Evolutionary conservation across 768 basidiomycete genomes (phyloP).

Genomic region (Holtermannia corniformis): DNA sequence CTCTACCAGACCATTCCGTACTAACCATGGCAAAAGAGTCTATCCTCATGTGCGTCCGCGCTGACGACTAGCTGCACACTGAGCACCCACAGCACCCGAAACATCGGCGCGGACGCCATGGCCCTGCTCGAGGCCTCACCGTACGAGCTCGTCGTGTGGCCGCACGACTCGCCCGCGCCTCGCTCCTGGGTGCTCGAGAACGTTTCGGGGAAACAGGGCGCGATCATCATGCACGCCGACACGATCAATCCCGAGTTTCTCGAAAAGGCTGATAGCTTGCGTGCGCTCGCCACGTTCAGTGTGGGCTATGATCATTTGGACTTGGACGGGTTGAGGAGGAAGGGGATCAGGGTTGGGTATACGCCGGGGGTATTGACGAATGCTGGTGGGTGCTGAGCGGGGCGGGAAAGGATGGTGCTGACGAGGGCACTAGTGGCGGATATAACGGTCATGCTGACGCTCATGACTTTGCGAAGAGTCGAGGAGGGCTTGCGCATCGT

Average conservation of each 20-base stretch:
- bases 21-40: background rate
- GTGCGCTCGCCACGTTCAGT: constrained; percentile 77
- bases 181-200: constrained; percentile 67
- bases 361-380: constrained; percentile 91
- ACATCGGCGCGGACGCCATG: constrained; percentile 32
- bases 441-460: constrained; percentile 72
- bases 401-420: too few species aligned
- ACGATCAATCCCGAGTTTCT: constrained; percentile 52
- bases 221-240: constrained; percentile 58
- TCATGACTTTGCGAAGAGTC: constrained; percentile 85
- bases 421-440: constrained; percentile 68
- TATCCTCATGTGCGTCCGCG: background rate
- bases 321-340: constrained; percentile 51
- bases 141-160: constrained; percentile 48
- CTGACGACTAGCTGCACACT: background rate
- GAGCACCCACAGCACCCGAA: constrained; percentile 21
- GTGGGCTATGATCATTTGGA: constrained; percentile 59
- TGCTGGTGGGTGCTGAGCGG: constrained; percentile 63
- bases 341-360: constrained; percentile 67
- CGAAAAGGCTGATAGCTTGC: constrained; percentile 51
- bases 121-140: constrained; percentile 17
- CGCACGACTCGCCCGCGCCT: constrained; percentile 51
- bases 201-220: constrained; percentile 54
- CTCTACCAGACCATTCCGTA: too few species aligned
- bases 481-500: constrained; percentile 58